Evolutionary conservation across 1,284 basidiomycete species (phyloP).

Genomic region (Thelephora terrestris): DNA sequence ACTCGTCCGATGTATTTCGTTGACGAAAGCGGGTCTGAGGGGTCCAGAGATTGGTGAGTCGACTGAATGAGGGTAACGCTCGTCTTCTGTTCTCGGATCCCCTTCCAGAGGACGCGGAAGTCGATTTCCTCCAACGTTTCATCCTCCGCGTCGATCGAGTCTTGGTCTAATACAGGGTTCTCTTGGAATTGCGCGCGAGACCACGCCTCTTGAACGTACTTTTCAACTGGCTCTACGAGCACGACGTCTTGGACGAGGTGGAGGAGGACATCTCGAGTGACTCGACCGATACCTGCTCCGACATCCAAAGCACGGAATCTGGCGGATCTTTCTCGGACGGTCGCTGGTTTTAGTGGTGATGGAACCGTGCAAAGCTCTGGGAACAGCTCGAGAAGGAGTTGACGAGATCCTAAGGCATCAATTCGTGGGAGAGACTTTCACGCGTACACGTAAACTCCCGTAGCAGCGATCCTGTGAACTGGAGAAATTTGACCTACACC

Average conservation of each 20-base stretch:
- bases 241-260: conserved; percentile 80
- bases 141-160: background rate
- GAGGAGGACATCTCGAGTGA: conserved; percentile 77
- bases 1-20: conserved; percentile 44
- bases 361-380: conserved; percentile 71
- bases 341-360: conserved; percentile 28
- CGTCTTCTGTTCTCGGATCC: conserved; percentile 52
- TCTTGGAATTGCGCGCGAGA: conserved; percentile 34
- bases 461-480: background rate
- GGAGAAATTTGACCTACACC: conserved; percentile 37
- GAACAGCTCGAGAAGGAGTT: conserved; percentile 72
- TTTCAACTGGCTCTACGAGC: conserved; percentile 75
- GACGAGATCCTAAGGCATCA: conserved; percentile 80
- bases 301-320: conserved; percentile 78
- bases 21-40: conserved; percentile 34
- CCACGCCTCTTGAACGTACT: conserved; percentile 68
- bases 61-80: conserved; percentile 76
- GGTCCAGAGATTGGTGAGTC: conserved; percentile 74
- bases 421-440: conserved; percentile 76
- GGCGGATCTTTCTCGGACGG: conserved; percentile 30
- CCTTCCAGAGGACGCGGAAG: conserved; percentile 45
- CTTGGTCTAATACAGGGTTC: conserved; percentile 5
- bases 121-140: conserved; percentile 5
- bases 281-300: conserved; percentile 86
- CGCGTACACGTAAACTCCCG: background rate